Base-by-base conservation (phyloP, 1,139 yeast species). In the Yamadazyma buinensis region DNA sequence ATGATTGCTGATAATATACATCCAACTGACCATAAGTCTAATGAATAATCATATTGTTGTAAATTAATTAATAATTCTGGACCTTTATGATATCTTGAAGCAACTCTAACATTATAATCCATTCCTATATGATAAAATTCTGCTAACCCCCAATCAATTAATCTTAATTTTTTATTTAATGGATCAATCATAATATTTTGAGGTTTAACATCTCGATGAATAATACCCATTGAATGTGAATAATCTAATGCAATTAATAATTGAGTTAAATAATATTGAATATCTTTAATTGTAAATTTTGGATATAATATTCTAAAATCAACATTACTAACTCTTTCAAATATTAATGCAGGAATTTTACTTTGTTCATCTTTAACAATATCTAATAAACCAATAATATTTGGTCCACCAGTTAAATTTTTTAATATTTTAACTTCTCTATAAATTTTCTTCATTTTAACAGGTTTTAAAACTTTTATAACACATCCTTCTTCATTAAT, bases 141-240 rank as follows among this genome's bases (percentile, higher is more conserved):
- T 4, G 94, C 92, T 35, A 84, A 62, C 26, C 94, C 94, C 94
- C 94, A 84, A 57, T 84, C 94, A 37, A 84, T 84, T 40, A 84
- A 70, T 46, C 90, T 67, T 43, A 84, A 61, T 47, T 77, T 75
- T 46, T 74, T 77, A 39, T 63, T 65, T 30, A 64, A 52, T 28
- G 85, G 92, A 55, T 84, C 92, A 47, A 84, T 84, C 92, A 84
- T 84, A 38, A 84, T 80, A 55, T 84, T 84, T 53, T 84, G 94
- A 5, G 94, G 94, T 57, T 84, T 84, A 30, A 84, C 92, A 54
- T 84, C 94, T 52, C 94, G 65, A 55, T 84, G 94, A 72, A 84
- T 81, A 37, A 84, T 82, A 17, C 94, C 94, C 84, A 81, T 81
- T 3, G 87, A 80, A 59, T 84, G 94, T 32, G 83, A 78, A 55